Evolutionary conservation across 805 yeast genomes (phyloP).

Genomic region (Ogataea saltuana): DNA sequence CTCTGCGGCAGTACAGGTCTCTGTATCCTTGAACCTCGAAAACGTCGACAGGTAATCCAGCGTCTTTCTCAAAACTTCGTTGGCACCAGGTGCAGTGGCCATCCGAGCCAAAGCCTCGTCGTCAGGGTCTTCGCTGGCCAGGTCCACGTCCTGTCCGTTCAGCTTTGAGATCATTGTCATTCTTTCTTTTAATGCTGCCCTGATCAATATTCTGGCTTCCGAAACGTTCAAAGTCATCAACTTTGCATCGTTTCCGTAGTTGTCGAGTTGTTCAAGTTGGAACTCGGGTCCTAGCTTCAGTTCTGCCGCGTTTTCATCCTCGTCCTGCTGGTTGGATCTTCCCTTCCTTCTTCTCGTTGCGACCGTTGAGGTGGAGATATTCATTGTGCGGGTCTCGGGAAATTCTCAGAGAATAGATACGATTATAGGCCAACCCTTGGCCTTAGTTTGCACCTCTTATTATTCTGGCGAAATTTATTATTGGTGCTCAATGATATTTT

Average conservation of each 20-base stretch:
- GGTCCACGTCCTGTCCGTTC: slow-evolving; percentile 33
- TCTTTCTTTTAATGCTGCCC: slow-evolving; percentile 84
- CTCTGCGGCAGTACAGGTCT: slow-evolving; percentile 92
- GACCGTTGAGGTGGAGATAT: slow-evolving; percentile 84
- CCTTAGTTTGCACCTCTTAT: neutral
- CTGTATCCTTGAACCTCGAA: slow-evolving; percentile 88
- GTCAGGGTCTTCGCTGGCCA: slow-evolving; percentile 39
- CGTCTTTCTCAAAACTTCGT: slow-evolving; percentile 88
- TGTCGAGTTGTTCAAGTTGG: slow-evolving; percentile 74
- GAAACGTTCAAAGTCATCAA: slow-evolving; percentile 84
- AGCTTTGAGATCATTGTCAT: slow-evolving; percentile 49
- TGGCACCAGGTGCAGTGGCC: slow-evolving; percentile 70
- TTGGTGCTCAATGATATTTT: too few species aligned
- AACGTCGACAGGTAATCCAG: slow-evolving; percentile 82
- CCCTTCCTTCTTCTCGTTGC: slow-evolving; percentile 79
- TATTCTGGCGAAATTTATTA: too few species aligned
- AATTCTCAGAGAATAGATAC: neutral
- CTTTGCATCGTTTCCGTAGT: slow-evolving; percentile 74
- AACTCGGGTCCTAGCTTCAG: slow-evolving; percentile 93
- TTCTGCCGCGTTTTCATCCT: slow-evolving; percentile 89
- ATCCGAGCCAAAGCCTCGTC: slow-evolving; percentile 51
- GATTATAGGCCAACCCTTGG: neutral
- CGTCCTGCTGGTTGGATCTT: slow-evolving; percentile 62
- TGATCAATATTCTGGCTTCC: slow-evolving; percentile 85
- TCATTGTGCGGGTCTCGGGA: slow-evolving; percentile 49